These are phyloP conservation scores for Moricandia moricandioides DNA, from an alignment of 345 rosid genomes.

Conservation along the genomic window DNA sequence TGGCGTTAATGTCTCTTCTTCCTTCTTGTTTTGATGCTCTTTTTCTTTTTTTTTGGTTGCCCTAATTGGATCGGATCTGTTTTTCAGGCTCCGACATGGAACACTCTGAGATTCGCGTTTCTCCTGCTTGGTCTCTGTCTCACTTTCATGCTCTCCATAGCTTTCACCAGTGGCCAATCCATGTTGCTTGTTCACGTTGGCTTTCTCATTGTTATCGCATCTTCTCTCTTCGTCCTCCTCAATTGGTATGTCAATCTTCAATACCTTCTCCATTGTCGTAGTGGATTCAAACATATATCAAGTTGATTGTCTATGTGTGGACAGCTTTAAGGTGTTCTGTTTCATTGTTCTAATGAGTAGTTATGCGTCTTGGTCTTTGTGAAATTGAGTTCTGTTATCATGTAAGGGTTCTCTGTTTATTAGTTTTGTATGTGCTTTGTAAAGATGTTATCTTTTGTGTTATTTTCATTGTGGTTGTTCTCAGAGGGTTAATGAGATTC, in stretches of 20 bases:
- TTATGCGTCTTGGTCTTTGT: background rate
- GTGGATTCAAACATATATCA: background rate
- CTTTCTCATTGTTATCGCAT: constrained; percentile 65
- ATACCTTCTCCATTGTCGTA: too few species aligned
- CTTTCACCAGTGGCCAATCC: constrained; percentile 74
- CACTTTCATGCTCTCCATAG: constrained; percentile 70
- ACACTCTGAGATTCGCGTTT: constrained; percentile 67
- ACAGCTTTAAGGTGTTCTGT: background rate
- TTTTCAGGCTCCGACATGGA: constrained; percentile 83
- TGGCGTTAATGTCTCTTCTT: constrained; percentile 92
- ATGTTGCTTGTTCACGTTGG: constrained; percentile 68
- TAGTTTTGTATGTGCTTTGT: background rate
- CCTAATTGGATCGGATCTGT: constrained; percentile 11
- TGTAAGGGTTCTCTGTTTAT: background rate
- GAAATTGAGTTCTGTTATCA: constrained; percentile 1
- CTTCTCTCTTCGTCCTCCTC: constrained; percentile 74
- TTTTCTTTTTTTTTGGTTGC: background rate
- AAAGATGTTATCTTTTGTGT: constrained; percentile 11
- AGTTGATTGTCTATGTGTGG: background rate
- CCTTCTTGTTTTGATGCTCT: too few species aligned
- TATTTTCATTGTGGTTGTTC: background rate
- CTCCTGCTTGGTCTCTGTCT: constrained; percentile 67
- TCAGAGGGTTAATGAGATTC: constrained; percentile 1
- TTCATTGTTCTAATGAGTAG: background rate
- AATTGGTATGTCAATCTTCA: constrained; percentile 52